Evolutionary conservation across 2,329 filamentous ascomycete genomes (phyloP), one percentile per base, ranked within the genome.

Genomic region (Penicillium sumatraense): DNA sequence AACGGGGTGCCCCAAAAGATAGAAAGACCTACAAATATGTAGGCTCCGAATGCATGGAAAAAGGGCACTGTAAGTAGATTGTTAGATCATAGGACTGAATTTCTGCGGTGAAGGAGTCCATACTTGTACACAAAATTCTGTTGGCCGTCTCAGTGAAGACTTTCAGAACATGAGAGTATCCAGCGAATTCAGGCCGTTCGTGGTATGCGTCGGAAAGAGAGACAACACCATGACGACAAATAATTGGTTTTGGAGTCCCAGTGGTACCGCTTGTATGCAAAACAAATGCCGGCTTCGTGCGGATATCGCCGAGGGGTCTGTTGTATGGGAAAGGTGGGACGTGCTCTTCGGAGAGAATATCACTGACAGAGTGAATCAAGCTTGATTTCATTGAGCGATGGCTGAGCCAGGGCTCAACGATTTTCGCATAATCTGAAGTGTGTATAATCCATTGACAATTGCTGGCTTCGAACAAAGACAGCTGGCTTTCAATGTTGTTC

Each of bases 401-500:
- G 14, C 72, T 57, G 5, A 79, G 58, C 70, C 74, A 77, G 2
- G 75, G 72, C 54, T 74, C 64, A 3, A 78, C 68, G 11, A 66
- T 49, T 5, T 64, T 58, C 33, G 67, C 64, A 51, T 69, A 68
- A 0, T 67, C 60, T 4, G 59, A 56, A 2, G 76, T 63, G 51
- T 72, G 77, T 40, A 65, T 69, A 16, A 82, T 29, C n/a, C 69
- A 61, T 38, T 70, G 67, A 64, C 79, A 81, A 50, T 78, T 65
- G 0, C 79, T 79, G 21, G 66, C 68, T 27, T 79, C 69, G 31
- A 82, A 77, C 0, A 82, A 71, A 31, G 74, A 76, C 13, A 79
- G 53, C 55, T 81, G 78, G 2, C 72, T 78, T 41, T 80, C 78
- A 5, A 70, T 67, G 2, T 76, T 75, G 57, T 81, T 82, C 2